These are phyloP conservation scores for Ganoderma boninense DNA, from an alignment of 1,284 basidiomycete species.

Conservation along the genomic window DNA sequence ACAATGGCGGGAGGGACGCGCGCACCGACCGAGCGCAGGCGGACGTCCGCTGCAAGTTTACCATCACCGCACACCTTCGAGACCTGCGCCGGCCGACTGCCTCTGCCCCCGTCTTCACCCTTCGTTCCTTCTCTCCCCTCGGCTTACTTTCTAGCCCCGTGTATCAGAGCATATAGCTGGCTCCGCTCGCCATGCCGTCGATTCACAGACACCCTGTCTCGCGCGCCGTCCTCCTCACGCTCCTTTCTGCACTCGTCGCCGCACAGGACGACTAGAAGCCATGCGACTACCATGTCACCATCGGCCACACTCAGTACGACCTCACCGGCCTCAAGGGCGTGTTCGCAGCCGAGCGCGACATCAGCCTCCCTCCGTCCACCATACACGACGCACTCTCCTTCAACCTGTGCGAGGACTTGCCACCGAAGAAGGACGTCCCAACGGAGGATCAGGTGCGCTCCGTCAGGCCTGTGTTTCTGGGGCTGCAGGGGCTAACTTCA, in stretches of 20 bases:
- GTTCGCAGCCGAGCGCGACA: conserved; percentile 50
- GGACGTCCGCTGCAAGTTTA: conserved; percentile 4
- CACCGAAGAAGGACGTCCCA: conserved; percentile 52
- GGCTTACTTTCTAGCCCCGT: neutral
- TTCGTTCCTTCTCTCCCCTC: neutral
- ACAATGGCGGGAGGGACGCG: conserved; percentile 14
- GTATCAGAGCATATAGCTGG: conserved; percentile 8
- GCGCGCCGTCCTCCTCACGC: conserved; percentile 45
- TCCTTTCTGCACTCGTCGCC: conserved; percentile 42
- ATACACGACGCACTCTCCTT: conserved; percentile 49
- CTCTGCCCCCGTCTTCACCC: conserved; percentile 9
- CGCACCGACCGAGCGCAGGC: conserved; percentile 1
- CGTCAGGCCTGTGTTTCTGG: neutral
- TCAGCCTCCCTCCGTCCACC: conserved; percentile 48
- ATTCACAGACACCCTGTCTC: conserved; percentile 31
- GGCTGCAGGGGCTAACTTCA: conserved; percentile 18
- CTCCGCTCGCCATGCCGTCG: conserved; percentile 37
- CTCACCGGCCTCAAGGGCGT: conserved; percentile 61
- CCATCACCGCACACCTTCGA: conserved; percentile 1
- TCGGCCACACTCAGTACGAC: conserved; percentile 63
- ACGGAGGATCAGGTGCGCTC: conserved; percentile 74
- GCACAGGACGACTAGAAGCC: conserved; percentile 48
- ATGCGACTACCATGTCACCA: conserved; percentile 63
- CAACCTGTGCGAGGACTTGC: conserved; percentile 66
- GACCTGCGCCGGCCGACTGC: conserved; percentile 15